phyloP scores from a whole-genome alignment of 73 alveolate species.

The Paramecium pentaurelia region DNA sequence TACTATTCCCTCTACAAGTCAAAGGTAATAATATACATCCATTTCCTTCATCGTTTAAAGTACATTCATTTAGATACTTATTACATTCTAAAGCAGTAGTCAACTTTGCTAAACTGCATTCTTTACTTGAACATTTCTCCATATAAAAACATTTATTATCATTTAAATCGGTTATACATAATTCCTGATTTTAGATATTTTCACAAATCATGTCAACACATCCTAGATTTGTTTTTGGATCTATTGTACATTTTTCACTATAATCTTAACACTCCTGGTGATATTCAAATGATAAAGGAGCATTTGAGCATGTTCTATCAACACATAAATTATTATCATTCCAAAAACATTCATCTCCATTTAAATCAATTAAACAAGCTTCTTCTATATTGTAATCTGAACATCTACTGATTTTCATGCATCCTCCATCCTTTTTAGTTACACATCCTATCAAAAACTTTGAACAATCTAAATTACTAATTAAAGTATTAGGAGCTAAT shows the following conservation, averaged over 20 bases:
- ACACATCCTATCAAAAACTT: neutral
- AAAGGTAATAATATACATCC: neutral
- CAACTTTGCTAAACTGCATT: neutral
- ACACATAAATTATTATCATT: neutral
- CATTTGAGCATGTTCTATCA: slow-evolving; percentile 18
- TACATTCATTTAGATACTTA: neutral
- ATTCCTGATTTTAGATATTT: neutral
- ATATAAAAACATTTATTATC: neutral
- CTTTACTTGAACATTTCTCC: neutral
- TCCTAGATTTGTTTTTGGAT: neutral
- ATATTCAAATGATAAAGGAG: neutral
- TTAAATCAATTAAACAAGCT: neutral
- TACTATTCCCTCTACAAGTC: neutral
- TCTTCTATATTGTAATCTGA: neutral
- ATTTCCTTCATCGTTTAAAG: neutral
- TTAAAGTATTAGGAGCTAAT: neutral
- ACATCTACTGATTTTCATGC: neutral
- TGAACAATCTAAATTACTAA: neutral
- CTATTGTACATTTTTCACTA: neutral
- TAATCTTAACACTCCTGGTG: neutral
- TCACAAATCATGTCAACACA: neutral
- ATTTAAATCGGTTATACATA: neutral
- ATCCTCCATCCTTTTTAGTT: slow-evolving; percentile 1
- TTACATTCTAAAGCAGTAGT: neutral
- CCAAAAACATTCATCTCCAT: slow-evolving; percentile 19